These are phyloP conservation scores for Macrolepiota dolichaula DNA, from an alignment of 768 basidiomycete genomes.

Conservation along the genomic window DNA sequence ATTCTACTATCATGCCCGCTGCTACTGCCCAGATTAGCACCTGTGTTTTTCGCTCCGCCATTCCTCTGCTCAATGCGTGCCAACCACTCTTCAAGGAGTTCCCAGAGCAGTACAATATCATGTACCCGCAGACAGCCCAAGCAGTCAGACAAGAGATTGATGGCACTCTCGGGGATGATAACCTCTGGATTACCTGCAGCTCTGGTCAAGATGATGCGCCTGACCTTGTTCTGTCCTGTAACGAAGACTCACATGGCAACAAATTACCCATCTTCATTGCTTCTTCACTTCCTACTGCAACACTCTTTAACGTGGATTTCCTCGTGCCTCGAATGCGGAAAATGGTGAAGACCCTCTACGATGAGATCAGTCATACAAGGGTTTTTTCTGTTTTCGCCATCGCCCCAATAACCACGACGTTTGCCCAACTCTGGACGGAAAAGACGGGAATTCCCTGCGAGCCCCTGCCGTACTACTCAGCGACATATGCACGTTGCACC, in stretches of 20 bases:
- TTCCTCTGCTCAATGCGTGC: not conserved
- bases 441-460: constrained; percentile 38
- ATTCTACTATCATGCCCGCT: not conserved
- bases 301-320: constrained; percentile 23
- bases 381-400: constrained; percentile 68
- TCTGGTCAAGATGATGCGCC: constrained; percentile 9
- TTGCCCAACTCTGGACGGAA: constrained; percentile 46
- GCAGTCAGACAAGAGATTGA: not conserved
- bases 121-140: constrained; percentile 1
- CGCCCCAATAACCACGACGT: constrained; percentile 39
- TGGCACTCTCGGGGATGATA: not conserved
- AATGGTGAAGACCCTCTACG: constrained; percentile 34
- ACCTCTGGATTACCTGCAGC: constrained; percentile 1
- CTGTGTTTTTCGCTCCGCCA: not conserved
- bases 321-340: constrained; percentile 27
- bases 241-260: constrained; percentile 33
- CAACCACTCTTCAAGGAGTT: not conserved
- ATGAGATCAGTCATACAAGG: constrained; percentile 31
- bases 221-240: constrained; percentile 47
- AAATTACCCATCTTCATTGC: constrained; percentile 52
- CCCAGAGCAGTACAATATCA: constrained; percentile 6
- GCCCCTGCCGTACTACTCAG: constrained; percentile 55
- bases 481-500: constrained; percentile 59
- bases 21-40: not conserved
- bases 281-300: constrained; percentile 28